These are phyloP conservation scores for Naegleria gruberi DNA, from an alignment of 208 protist species.

Conservation along the genomic window DNA sequence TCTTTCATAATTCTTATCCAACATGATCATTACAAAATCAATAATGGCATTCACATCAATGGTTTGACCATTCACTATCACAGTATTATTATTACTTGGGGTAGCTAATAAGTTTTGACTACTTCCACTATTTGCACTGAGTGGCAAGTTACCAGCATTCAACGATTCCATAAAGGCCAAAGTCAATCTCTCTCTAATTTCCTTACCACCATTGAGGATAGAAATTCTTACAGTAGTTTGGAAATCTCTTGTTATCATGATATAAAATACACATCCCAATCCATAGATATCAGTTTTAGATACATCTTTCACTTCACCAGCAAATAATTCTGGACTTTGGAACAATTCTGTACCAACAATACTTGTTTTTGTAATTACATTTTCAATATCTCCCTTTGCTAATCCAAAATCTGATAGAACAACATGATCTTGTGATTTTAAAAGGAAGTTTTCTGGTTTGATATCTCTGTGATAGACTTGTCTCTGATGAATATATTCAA, in stretches of 20 bases:
- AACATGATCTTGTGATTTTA: neutral
- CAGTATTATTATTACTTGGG: too few species aligned
- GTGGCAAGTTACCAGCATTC: neutral
- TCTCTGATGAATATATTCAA: neutral
- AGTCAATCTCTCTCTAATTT: neutral
- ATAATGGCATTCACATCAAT: neutral
- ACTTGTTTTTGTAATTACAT: neutral
- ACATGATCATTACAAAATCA: neutral
- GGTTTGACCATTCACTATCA: too few species aligned
- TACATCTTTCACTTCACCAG: neutral
- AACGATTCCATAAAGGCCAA: too few species aligned
- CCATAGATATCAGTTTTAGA: neutral
- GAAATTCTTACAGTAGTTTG: neutral
- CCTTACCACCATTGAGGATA: neutral
- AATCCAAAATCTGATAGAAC: slow-evolving; percentile 22
- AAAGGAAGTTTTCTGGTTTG: slow-evolving; percentile 16
- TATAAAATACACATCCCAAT: neutral
- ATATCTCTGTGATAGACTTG: slow-evolving; percentile 4
- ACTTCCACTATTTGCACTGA: neutral
- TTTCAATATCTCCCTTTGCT: neutral
- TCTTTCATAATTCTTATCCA: neutral
- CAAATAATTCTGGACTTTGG: neutral
- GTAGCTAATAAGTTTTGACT: neutral
- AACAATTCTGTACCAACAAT: neutral
- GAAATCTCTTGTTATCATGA: neutral